phyloP scores from a whole-genome alignment of 1,139 yeast species.

The Taphrina sp. region DNA sequence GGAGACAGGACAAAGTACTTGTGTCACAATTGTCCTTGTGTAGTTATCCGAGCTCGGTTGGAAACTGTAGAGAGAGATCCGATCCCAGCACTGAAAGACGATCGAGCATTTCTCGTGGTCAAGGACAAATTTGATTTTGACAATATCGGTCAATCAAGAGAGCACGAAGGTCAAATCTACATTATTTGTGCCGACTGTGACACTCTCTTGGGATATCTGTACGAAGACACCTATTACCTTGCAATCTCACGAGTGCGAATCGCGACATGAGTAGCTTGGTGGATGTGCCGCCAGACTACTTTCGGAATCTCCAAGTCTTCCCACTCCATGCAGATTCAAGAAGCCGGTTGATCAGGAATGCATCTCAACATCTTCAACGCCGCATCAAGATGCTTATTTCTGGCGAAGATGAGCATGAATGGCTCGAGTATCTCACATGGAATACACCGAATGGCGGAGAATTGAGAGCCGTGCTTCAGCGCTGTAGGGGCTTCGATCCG shows the following conservation, averaged over 20 bases:
- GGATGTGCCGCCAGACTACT: not conserved
- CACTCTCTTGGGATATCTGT: conserved; percentile 15
- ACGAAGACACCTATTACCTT: conserved; percentile 19
- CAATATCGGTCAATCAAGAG: conserved; percentile 26
- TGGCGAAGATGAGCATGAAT: not conserved
- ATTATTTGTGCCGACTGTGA: conserved; percentile 28
- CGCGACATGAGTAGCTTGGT: not conserved
- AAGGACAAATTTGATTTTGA: conserved; percentile 23
- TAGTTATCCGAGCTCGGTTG: conserved; percentile 9
- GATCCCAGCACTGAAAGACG: conserved; percentile 1
- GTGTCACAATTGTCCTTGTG: conserved; percentile 24
- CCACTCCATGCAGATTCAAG: conserved; percentile 6
- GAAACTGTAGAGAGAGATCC: not conserved
- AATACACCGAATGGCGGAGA: not conserved
- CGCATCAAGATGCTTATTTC: conserved; percentile 4
- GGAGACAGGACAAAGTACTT: not conserved
- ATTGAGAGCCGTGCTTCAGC: not conserved
- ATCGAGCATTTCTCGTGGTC: conserved; percentile 9
- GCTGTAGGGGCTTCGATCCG: not conserved
- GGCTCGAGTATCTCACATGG: conserved; percentile 19
- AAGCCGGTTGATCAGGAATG: not conserved
- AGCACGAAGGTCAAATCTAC: conserved; percentile 23
- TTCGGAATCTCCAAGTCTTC: not conserved
- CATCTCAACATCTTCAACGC: conserved; percentile 7
- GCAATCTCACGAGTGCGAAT: conserved; percentile 8